Conservation (phyloP, 2,329 filamentous ascomycete species). For the Aspergillus sergii region DNA sequence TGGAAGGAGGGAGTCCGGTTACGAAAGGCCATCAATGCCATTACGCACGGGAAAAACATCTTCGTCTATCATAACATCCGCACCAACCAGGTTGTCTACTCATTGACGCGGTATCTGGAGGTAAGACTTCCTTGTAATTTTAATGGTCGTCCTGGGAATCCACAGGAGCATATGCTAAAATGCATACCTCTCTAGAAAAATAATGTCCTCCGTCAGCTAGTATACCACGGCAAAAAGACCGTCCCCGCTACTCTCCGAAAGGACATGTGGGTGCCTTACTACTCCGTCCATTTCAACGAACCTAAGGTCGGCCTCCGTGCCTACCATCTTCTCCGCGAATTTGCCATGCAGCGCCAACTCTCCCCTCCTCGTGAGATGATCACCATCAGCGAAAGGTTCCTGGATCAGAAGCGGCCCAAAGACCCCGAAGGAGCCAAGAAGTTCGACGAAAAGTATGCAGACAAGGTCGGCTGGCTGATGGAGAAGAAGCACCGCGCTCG, state of each 20-base stretch:
- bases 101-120: slow-evolving; percentile 58
- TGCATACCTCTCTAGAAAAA: slow-evolving; percentile 45
- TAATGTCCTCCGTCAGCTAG: slow-evolving; percentile 58
- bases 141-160: not conserved
- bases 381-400: slow-evolving; percentile 47
- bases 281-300: slow-evolving; percentile 58
- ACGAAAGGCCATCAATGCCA: slow-evolving; percentile 49
- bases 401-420: slow-evolving; percentile 42
- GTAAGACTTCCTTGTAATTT: slow-evolving; percentile 39
- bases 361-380: slow-evolving; percentile 50
- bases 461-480: slow-evolving; percentile 47
- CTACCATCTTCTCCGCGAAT: slow-evolving; percentile 62
- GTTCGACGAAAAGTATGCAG: slow-evolving; percentile 42
- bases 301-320: slow-evolving; percentile 55
- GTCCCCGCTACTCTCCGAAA: slow-evolving; percentile 60
- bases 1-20: slow-evolving; percentile 42
- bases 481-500: slow-evolving; percentile 54
- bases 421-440: slow-evolving; percentile 43
- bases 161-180: not conserved
- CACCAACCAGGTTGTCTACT: slow-evolving; percentile 68
- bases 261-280: slow-evolving; percentile 65
- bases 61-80: slow-evolving; percentile 64
- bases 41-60: slow-evolving; percentile 60
- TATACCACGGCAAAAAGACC: slow-evolving; percentile 67
- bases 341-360: slow-evolving; percentile 60